A percentile compares a stretch with the other conserved stretches of the same genome.
phyloP scores from a whole-genome alignment of 2,329 filamentous ascomycete species.

The Cordyceps javanica region DNA sequence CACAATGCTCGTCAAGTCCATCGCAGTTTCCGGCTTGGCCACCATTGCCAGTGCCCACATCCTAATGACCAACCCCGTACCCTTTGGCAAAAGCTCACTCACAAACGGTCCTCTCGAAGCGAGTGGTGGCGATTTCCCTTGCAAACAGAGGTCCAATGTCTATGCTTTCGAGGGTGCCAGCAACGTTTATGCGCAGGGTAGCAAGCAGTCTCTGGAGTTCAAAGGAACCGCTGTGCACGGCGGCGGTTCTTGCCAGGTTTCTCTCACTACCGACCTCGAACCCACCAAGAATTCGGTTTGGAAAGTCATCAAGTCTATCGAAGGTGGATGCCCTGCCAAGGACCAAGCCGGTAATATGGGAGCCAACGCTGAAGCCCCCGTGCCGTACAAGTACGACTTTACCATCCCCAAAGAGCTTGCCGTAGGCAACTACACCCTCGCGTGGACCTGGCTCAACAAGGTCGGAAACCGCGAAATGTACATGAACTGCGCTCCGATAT shows the following conservation, averaged over 20 bases:
- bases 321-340: conserved; percentile 74
- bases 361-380: conserved; percentile 34
- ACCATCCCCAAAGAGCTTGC: conserved; percentile 65
- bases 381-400: conserved; percentile 60
- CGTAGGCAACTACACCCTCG: conserved; percentile 71
- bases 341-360: conserved; percentile 51
- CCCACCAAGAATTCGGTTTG: conserved; percentile 63
- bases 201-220: conserved; percentile 50
- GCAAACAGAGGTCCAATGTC: conserved; percentile 52
- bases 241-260: conserved; percentile 87
- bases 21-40: conserved; percentile 50
- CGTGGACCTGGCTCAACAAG: conserved; percentile 95
- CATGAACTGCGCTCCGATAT: conserved; percentile 86
- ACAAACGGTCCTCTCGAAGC: conserved; percentile 59
- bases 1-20: conserved; percentile 47
- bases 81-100: conserved; percentile 41
- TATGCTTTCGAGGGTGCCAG: conserved; percentile 40
- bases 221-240: conserved; percentile 73
- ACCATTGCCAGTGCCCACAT: conserved; percentile 67
- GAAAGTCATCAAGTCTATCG: conserved; percentile 84
- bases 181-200: conserved; percentile 51
- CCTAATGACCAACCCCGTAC: conserved; percentile 61
- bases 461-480: conserved; percentile 94
- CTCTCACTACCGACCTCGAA: conserved; percentile 69
- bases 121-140: conserved; percentile 69